Base-by-base conservation (phyloP, 495 filamentous ascomycete species). In the Neurospora terricola region DNA sequence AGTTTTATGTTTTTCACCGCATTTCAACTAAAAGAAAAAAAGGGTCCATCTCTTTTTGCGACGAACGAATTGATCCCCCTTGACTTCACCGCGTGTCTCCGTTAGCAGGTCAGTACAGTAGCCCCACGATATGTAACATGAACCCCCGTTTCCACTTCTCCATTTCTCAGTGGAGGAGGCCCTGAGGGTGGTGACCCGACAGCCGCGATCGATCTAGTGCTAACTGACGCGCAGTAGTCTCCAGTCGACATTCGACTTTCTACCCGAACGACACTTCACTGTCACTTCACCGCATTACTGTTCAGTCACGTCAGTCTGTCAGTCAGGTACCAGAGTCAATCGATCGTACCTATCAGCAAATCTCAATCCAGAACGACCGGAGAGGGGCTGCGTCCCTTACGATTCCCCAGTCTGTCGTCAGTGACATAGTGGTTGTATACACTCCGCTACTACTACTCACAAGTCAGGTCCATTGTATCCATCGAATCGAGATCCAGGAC, bases 271-370 rank as follows among this genome's bases (percentile, higher is more conserved):
- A 27, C 23, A 30, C 23, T 62, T 62, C 1, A 62, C 23, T 62
- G 54, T 59, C 54, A 62, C 27, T 66, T 66, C 54, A 30, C 54
- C 54, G 54, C 54, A 62, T 62, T 62, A 14, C 54, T 4, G 27
- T 27, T 59, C 48, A 59, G 23, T 59, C 48, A 59, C 21, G 45
- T 40, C 34, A 34, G 72, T 43, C 34, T 5, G 34, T 34, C 75
- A 70, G 78, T 70, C 38, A 80, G 40, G 11, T 75, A 73, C 30
- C 73, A 72, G 37, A 77, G 78, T n/a, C 71, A 71, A 39, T 78
- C 40, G 16, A 75, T 70, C 78, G 78, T 75, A 16, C 27, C 39
- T 71, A 45, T 75, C 72, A 23, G 72, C 69, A 45, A 75, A 59
- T 45, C n/a, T n/a, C 42, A 45, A 45, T 21, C 42, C 42, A 45